These are phyloP conservation scores for Cryptosporidium viatorum DNA, from an alignment of 169 alveolate species.

Conservation along the genomic window DNA sequence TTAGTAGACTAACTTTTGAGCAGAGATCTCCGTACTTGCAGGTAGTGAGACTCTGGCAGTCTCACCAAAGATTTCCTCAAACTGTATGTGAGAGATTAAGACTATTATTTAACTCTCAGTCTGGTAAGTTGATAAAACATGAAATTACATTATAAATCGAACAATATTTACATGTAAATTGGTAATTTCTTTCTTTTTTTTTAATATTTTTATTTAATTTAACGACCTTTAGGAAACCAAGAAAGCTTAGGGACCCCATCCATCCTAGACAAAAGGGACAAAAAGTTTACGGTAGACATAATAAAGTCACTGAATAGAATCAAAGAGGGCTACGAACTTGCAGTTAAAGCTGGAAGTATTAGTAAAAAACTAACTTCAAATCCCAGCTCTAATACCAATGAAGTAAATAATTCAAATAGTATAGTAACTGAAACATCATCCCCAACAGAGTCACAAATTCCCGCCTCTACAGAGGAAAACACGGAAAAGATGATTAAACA, in stretches of 20 bases:
- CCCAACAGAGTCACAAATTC: not conserved
- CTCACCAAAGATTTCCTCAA: conserved; percentile 54
- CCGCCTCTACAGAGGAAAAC: not conserved
- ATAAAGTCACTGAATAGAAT: conserved; percentile 47
- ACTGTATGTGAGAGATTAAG: conserved; percentile 65
- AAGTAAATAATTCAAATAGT: not conserved
- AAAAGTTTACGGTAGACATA: conserved; percentile 19
- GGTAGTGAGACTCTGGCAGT: conserved; percentile 61
- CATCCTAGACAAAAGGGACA: conserved; percentile 19
- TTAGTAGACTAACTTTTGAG: conserved; percentile 44
- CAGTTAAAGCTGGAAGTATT: conserved; percentile 1
- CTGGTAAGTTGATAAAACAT: conserved; percentile 29
- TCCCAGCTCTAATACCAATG: not conserved
- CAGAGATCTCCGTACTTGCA: conserved; percentile 62
- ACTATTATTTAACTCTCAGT: conserved; percentile 36
- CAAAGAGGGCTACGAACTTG: conserved; percentile 38
- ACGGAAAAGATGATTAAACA: not conserved
- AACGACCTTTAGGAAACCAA: conserved; percentile 25
- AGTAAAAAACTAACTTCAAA: not conserved
- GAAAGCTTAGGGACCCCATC: conserved; percentile 20
- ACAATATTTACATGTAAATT: too few species aligned
- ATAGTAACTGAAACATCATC: not conserved
- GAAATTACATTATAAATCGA: too few species aligned
- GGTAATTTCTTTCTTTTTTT: not conserved
- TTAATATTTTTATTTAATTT: not conserved